Percentiles rank a stretch among this genome's conserved stretches.
Conservation (phyloP, 2,329 filamentous ascomycete species). For the Geosmithia putterillii region DNA sequence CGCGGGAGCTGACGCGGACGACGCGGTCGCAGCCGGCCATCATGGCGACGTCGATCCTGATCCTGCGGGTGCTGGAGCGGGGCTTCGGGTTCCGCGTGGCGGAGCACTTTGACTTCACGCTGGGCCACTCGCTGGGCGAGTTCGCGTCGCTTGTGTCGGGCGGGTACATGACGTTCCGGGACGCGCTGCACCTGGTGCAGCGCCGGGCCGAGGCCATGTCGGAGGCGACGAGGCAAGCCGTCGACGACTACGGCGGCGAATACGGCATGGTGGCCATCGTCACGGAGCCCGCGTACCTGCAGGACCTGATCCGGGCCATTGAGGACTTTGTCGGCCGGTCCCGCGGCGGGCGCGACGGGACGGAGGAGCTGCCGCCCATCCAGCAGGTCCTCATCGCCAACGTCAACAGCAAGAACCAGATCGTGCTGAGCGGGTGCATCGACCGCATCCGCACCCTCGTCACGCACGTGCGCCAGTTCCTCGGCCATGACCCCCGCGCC, state of each 20-base stretch:
- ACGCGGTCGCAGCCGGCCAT: slow-evolving; percentile 89
- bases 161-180: slow-evolving; percentile 64
- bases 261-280: slow-evolving; percentile 93
- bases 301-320: slow-evolving; percentile 57
- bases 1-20: slow-evolving; percentile 64
- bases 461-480: slow-evolving; percentile 76
- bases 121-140: slow-evolving; percentile 87
- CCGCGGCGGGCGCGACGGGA: slow-evolving; percentile 38
- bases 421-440: slow-evolving; percentile 82
- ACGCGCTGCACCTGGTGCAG: slow-evolving; percentile 67
- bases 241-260: slow-evolving; percentile 58
- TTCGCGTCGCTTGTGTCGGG: slow-evolving; percentile 83
- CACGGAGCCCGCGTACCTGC: slow-evolving; percentile 69
- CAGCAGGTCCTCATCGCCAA: slow-evolving; percentile 87
- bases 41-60: slow-evolving; percentile 87
- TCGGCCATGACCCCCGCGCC: slow-evolving; percentile 80
- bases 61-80: slow-evolving; percentile 73
- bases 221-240: slow-evolving; percentile 55
- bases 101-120: slow-evolving; percentile 65
- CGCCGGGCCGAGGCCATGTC: slow-evolving; percentile 75
- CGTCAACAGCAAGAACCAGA: slow-evolving; percentile 92
- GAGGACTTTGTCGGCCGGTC: slow-evolving; percentile 66
- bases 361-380: slow-evolving; percentile 58
- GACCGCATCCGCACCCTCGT: slow-evolving; percentile 70
- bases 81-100: slow-evolving; percentile 68